Conservation (phyloP, 2,329 filamentous ascomycete species). For the Curvularia spicifera region DNA sequence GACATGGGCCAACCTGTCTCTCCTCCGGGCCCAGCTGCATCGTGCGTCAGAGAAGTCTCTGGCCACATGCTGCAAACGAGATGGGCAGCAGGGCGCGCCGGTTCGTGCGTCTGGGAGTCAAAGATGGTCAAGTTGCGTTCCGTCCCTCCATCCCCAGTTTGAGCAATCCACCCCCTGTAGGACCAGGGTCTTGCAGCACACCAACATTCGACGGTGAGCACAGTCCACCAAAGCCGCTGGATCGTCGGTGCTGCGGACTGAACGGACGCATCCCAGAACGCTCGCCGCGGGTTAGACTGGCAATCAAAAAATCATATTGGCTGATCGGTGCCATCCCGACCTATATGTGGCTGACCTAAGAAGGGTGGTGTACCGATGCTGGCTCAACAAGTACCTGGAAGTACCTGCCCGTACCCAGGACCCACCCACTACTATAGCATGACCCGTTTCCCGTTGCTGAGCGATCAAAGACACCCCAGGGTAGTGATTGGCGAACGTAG, state of each 20-base stretch:
- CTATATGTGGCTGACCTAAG: slow-evolving; percentile 39
- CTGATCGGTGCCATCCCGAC: slow-evolving; percentile 43
- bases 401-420: slow-evolving; percentile 32
- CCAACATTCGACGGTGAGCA: slow-evolving; percentile 48
- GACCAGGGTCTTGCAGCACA: slow-evolving; percentile 32
- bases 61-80: slow-evolving; percentile 47
- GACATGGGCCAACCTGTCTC: slow-evolving; percentile 40
- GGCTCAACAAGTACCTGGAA: slow-evolving; percentile 42
- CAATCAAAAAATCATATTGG: slow-evolving; percentile 50
- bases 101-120: slow-evolving; percentile 34
- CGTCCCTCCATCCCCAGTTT: slow-evolving; percentile 36
- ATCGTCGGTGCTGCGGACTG: slow-evolving; percentile 46
- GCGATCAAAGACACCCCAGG: slow-evolving; percentile 36
- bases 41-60: slow-evolving; percentile 44
- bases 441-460: slow-evolving; percentile 32
- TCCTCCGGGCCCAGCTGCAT: slow-evolving; percentile 45
- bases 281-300: slow-evolving; percentile 42
- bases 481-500: slow-evolving; percentile 40
- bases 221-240: slow-evolving; percentile 44
- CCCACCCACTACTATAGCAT: slow-evolving; percentile 28
- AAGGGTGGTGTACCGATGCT: slow-evolving; percentile 39
- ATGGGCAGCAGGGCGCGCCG: slow-evolving; percentile 37
- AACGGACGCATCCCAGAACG: slow-evolving; percentile 42
- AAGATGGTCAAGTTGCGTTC: slow-evolving; percentile 30
- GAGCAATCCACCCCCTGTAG: slow-evolving; percentile 36